Evolutionary conservation across 2,329 filamentous ascomycete species (phyloP).

Genomic region (Zymoseptoria tritici): DNA sequence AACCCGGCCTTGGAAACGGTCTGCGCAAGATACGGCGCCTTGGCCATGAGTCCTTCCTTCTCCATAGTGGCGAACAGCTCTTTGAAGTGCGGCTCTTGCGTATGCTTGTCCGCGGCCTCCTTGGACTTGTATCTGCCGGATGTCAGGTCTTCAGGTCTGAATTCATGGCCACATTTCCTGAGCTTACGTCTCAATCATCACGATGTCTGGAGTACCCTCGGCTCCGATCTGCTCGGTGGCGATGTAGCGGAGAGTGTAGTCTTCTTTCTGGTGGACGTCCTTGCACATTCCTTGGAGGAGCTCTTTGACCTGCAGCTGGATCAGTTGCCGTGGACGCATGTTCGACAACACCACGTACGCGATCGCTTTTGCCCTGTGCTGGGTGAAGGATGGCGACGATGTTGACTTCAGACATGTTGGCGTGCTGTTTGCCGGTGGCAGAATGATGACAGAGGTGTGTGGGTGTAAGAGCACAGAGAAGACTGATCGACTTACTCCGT

Average conservation of each 20-base stretch:
- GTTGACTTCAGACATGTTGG: constrained; percentile 9
- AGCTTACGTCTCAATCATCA: constrained; percentile 18
- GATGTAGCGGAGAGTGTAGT: constrained; percentile 17
- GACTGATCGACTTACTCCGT: background rate
- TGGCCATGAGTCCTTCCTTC: constrained; percentile 14
- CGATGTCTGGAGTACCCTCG: constrained; percentile 16
- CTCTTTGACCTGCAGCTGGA: constrained; percentile 8
- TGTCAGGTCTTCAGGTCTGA: background rate
- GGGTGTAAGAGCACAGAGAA: background rate
- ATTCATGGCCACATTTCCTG: background rate
- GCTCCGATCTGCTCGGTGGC: constrained; percentile 18
- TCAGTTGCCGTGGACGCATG: background rate
- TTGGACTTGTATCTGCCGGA: constrained; percentile 12
- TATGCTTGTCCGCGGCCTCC: constrained; percentile 14
- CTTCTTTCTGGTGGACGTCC: constrained; percentile 14
- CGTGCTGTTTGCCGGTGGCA: background rate
- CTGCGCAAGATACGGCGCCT: constrained; percentile 15
- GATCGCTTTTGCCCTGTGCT: constrained; percentile 9
- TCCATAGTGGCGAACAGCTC: constrained; percentile 10
- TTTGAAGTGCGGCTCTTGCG: constrained; percentile 16
- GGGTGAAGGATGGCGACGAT: constrained; percentile 16
- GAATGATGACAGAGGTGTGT: background rate
- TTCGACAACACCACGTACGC: constrained; percentile 1
- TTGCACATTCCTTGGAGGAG: constrained; percentile 11
- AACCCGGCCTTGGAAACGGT: constrained; percentile 17